Evolutionary conservation across 2,329 filamentous ascomycete genomes (phyloP).

Genomic region (Aspergillus persii): DNA sequence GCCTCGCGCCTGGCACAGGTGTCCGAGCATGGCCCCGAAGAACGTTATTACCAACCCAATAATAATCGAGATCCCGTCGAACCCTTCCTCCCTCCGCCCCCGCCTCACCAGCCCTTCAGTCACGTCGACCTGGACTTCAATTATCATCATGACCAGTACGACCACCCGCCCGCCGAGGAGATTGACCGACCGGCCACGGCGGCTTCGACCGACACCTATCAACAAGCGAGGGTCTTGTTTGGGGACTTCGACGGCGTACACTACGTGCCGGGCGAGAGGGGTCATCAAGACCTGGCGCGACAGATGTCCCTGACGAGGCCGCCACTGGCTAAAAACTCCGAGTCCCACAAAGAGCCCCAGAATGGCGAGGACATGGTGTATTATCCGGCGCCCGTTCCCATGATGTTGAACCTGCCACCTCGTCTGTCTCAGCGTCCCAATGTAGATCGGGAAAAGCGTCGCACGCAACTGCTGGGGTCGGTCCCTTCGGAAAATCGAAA

Average conservation of each 20-base stretch:
- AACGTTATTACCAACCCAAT: conserved; percentile 11
- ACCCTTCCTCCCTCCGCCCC: conserved; percentile 17
- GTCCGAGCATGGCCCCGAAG: conserved; percentile 40
- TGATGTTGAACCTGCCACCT: conserved; percentile 88
- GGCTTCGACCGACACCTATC: conserved; percentile 47
- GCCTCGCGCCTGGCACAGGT: conserved; percentile 40
- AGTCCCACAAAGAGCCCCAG: conserved; percentile 39
- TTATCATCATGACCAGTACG: conserved; percentile 19
- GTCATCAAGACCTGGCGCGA: conserved; percentile 21
- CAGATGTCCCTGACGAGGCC: conserved; percentile 39
- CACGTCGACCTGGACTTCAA: conserved; percentile 6
- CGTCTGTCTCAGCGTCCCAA: conserved; percentile 74
- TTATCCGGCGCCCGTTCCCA: conserved; percentile 91
- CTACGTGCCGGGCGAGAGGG: conserved; percentile 33
- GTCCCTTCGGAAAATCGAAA: conserved; percentile 57
- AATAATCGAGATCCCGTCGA: conserved; percentile 15
- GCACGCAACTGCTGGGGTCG: conserved; percentile 68
- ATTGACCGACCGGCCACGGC: conserved; percentile 38
- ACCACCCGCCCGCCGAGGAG: conserved; percentile 13
- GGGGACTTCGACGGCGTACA: conserved; percentile 53
- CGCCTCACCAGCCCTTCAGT: conserved; percentile 1
- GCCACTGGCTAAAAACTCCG: conserved; percentile 39
- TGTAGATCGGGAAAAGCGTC: conserved; percentile 64
- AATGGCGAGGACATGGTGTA: conserved; percentile 82
- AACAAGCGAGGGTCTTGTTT: conserved; percentile 45